phyloP scores from a whole-genome alignment of 1,139 yeast genomes.

The Lodderomyces jiufengensis region DNA sequence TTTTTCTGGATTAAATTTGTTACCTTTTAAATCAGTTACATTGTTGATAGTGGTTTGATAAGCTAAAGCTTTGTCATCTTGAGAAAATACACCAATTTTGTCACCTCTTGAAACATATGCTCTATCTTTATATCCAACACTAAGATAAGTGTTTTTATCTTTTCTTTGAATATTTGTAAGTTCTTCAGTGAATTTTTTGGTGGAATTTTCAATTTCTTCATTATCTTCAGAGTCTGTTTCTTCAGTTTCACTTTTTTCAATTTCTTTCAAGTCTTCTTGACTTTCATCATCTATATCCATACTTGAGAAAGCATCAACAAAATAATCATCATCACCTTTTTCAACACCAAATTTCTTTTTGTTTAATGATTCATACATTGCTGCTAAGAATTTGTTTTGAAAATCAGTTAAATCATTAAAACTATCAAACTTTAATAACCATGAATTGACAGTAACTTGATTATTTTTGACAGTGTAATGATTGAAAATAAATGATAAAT shows the following conservation, averaged over 20 bases:
- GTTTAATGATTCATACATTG: slow-evolving; percentile 63
- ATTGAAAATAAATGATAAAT: slow-evolving; percentile 64
- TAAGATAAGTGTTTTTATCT: slow-evolving; percentile 57
- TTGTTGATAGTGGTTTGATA: slow-evolving; percentile 67
- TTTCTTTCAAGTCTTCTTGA: slow-evolving; percentile 14
- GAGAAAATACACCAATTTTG: slow-evolving; percentile 75
- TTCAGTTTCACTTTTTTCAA: slow-evolving; percentile 15
- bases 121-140: slow-evolving; percentile 70
- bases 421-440: slow-evolving; percentile 54
- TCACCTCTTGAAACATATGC: slow-evolving; percentile 78
- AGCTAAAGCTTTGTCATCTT: slow-evolving; percentile 49
- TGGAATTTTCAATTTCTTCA: slow-evolving; percentile 11
- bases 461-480: slow-evolving; percentile 25
- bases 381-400: slow-evolving; percentile 48
- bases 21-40: slow-evolving; percentile 53
- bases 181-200: slow-evolving; percentile 16
- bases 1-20: slow-evolving; percentile 53
- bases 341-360: slow-evolving; percentile 41
- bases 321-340: slow-evolving; percentile 19
- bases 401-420: slow-evolving; percentile 43
- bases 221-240: slow-evolving; percentile 16
- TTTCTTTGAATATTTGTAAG: slow-evolving; percentile 6
- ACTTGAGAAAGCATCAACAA: slow-evolving; percentile 25
- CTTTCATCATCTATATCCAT: slow-evolving; percentile 30
- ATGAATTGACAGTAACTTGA: slow-evolving; percentile 48